Evolutionary conservation across 1,139 yeast species (phyloP).

Genomic region (Yamadazyma dendronema): DNA sequence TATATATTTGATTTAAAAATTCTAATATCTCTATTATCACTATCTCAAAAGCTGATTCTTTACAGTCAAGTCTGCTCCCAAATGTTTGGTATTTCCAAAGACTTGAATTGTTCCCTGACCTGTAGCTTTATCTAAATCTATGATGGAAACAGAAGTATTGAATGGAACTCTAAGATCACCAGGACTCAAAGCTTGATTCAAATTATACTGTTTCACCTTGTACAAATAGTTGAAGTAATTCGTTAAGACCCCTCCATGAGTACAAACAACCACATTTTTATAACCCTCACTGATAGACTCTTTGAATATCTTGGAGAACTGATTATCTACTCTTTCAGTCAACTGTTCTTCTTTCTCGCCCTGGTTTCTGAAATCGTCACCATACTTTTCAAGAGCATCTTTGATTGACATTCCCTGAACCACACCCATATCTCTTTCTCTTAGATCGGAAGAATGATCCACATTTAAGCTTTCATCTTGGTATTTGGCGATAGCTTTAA

Average conservation of each 20-base stretch:
- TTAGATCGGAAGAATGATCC: slow-evolving; percentile 38
- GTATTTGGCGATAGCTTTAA: slow-evolving; percentile 33
- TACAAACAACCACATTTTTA: slow-evolving; percentile 59
- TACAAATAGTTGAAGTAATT: slow-evolving; percentile 51
- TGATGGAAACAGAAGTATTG: slow-evolving; percentile 69
- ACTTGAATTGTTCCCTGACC: slow-evolving; percentile 42
- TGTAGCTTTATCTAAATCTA: slow-evolving; percentile 47
- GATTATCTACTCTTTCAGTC: slow-evolving; percentile 46
- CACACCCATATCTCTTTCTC: slow-evolving; percentile 82
- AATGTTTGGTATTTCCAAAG: slow-evolving; percentile 63
- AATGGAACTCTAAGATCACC: slow-evolving; percentile 59
- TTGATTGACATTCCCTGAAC: slow-evolving; percentile 66
- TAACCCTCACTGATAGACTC: slow-evolving; percentile 31
- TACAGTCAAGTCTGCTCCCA: slow-evolving; percentile 57
- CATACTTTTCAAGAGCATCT: slow-evolving; percentile 57
- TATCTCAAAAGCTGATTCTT: slow-evolving; percentile 44
- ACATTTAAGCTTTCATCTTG: slow-evolving; percentile 22
- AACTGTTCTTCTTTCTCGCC: slow-evolving; percentile 57
- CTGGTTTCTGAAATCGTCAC: slow-evolving; percentile 36
- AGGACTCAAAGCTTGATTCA: slow-evolving; percentile 34
- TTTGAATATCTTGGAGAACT: slow-evolving; percentile 45
- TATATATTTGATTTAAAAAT: slow-evolving; percentile 1
- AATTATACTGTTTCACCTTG: slow-evolving; percentile 31
- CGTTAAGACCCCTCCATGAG: slow-evolving; percentile 87
- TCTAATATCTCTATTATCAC: slow-evolving; percentile 1